Base-by-base conservation (phyloP, 306 rosid species). In the Mucuna pruriens region DNA sequence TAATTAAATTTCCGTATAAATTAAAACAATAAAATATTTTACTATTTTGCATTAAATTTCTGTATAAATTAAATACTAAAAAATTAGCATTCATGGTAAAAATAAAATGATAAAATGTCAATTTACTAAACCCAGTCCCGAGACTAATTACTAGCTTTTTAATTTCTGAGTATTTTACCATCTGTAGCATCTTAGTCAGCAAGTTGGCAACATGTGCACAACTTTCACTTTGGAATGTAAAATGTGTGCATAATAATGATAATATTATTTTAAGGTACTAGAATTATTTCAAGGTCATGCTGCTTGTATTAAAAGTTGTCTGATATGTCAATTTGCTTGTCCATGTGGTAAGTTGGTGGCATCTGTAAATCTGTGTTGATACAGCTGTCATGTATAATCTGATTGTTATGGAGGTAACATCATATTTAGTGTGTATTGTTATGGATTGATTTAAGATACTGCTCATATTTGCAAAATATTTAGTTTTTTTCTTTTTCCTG, bases 391-490 rank as follows among this genome's bases (percentile, higher is more conserved):
- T 64, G 68, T 54, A 64, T 63, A 55, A 19, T 71, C 22, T 79
- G 44, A 45, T 62, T 86, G 54, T 74, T 52, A 19, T 80, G 70
- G 69, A 54, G 61, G 45, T 65, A 34, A 48, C 64, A 17, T 70
- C 62, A 22, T 80, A 63, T 26, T 62, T 60, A 31, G 33, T 40
- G 65, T 76, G 63, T 62, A 23, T 22, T 26, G 51, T 45, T 64
- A 40, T 34, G 60, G 61, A 22, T 55, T 78, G 78, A 71, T 67
- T 67, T 65, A 73, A 36, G 61, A 48, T 60, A 46, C 64, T 60
- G 57, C 63, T 79, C 44, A 36, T 52, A 16, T 75, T 49, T 70
- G 44, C 17, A 57, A 71, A 71, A 20, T 25, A 62, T 36, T 66
- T 25, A 0, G 45, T 13, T 63, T 5, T 12, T 42, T 19, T 26